Evolutionary conservation across 768 basidiomycete genomes (phyloP), one percentile per base, ranked within the genome.

Genomic region (Rhodosporidiobolus odoratus): DNA sequence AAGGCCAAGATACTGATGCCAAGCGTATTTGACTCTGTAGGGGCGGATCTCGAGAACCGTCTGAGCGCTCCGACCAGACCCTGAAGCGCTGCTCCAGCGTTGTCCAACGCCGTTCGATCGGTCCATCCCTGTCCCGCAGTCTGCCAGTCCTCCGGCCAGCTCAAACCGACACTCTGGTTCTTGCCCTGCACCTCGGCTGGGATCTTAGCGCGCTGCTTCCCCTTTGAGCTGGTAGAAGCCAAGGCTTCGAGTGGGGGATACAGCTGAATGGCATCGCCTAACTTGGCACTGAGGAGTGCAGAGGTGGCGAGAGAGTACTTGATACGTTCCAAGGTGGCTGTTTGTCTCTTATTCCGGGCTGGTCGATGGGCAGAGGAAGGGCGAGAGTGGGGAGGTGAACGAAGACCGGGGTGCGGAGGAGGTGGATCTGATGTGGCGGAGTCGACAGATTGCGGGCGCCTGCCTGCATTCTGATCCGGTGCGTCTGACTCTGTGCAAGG

Each of bases 231-330:
- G n/a, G 3, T 7, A 9, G 38, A 27, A 40, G 41, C 7, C 30
- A 43, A 37, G 23, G 45, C 23, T 34, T 65, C 52, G 50, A 65
- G 62, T 17, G 71, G 38, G 25, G 71, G 67, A 57, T 65, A 73
- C 25, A 73, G 60, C 60, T 68, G 58, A 21, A 73, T 27, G 0
- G 67, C 71, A 35, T 73, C 71, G 32, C 27, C n/a, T 34, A 73
- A n/a, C 21, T 59, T 50, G 17, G 62, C 40, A 50, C 38, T 43
- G 38, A 73, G 60, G n/a, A 73, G 67, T 0, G 66, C 58, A 12
- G 71, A 73, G 1, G 71, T 73, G 0, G 71, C 71, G 56, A 73
- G 63, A 3, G 50, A 34, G 64, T 68, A 73, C 56, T 73, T 73
- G 54, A 73, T 21, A 15, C 61, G 52, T 43, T 71, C 65, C 5